These are phyloP conservation scores for Populus simonii DNA, from an alignment of 345 rosid genomes.

Conservation along the genomic window DNA sequence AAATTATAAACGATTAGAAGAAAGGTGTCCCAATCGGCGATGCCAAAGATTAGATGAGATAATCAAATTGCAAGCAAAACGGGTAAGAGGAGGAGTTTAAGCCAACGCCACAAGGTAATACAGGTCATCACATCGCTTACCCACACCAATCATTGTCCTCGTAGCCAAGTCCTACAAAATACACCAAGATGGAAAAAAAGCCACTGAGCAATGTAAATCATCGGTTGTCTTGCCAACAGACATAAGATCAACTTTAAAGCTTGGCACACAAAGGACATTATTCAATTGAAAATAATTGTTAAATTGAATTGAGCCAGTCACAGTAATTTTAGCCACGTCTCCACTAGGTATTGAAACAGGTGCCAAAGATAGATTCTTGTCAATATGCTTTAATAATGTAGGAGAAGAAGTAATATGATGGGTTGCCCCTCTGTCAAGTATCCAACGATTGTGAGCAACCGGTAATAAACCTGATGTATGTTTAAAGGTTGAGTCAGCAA, in stretches of 20 bases:
- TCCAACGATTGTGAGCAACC: not conserved
- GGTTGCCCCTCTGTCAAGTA: slow-evolving; percentile 10
- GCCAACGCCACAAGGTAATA: not conserved
- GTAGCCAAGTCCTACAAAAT: not conserved
- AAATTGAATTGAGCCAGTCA: not conserved
- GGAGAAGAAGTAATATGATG: slow-evolving; percentile 12
- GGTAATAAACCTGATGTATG: not conserved
- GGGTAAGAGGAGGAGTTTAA: not conserved
- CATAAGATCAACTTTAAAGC: slow-evolving; percentile 8
- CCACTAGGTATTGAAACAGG: not conserved
- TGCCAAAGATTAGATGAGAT: not conserved
- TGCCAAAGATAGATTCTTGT: not conserved
- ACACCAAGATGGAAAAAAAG: not conserved
- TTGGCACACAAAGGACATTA: slow-evolving; percentile 1
- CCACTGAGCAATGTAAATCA: not conserved
- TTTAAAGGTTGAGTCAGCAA: not conserved
- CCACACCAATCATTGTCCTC: not conserved
- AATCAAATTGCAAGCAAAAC: not conserved
- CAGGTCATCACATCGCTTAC: slow-evolving; percentile 4
- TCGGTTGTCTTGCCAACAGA: not conserved
- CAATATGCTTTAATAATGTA: not conserved
- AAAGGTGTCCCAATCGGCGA: not conserved
- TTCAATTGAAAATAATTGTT: not conserved
- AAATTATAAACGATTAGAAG: not conserved
- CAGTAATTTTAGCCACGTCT: too few species aligned